Evolutionary conservation across 2,329 filamentous ascomycete genomes (phyloP).

Genomic region (Lachnellula cervina): DNA sequence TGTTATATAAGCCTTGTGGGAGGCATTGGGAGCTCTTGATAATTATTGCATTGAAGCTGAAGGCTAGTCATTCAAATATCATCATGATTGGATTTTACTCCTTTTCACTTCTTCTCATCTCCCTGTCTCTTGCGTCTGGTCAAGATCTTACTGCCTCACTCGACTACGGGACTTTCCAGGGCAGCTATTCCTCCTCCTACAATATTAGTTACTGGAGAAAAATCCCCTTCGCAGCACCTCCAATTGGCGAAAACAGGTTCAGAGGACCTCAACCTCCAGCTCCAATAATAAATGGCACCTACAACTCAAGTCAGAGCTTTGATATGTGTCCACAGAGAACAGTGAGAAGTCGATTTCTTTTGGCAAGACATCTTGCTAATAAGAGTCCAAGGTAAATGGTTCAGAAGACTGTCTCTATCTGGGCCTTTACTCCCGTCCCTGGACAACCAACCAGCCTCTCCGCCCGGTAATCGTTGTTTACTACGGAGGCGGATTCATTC

Average conservation of each 20-base stretch:
- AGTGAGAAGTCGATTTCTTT: too few species aligned
- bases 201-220: constrained; percentile 56
- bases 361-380: not conserved
- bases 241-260: constrained; percentile 53
- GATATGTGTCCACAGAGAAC: constrained; percentile 56
- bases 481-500: constrained; percentile 57
- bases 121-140: not conserved
- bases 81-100: not conserved
- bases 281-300: constrained; percentile 43
- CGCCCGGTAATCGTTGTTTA: constrained; percentile 56
- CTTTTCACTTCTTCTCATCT: not conserved
- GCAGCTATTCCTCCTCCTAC: constrained; percentile 46
- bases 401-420: constrained; percentile 59
- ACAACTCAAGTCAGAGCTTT: constrained; percentile 50
- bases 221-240: constrained; percentile 57
- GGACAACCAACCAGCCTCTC: constrained; percentile 39
- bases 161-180: constrained; percentile 48
- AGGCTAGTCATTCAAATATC: not conserved
- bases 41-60: not conserved
- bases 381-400: constrained; percentile 38
- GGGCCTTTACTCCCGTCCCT: constrained; percentile 55
- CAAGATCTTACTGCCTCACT: constrained; percentile 37
- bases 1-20: not conserved
- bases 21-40: not conserved
- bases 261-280: constrained; percentile 54